A percentile compares a stretch with the other conserved stretches of the same genome.
These are phyloP conservation scores for Stentor coeruleus DNA, from an alignment of 73 alveolate genomes.

Conservation along the genomic window DNA sequence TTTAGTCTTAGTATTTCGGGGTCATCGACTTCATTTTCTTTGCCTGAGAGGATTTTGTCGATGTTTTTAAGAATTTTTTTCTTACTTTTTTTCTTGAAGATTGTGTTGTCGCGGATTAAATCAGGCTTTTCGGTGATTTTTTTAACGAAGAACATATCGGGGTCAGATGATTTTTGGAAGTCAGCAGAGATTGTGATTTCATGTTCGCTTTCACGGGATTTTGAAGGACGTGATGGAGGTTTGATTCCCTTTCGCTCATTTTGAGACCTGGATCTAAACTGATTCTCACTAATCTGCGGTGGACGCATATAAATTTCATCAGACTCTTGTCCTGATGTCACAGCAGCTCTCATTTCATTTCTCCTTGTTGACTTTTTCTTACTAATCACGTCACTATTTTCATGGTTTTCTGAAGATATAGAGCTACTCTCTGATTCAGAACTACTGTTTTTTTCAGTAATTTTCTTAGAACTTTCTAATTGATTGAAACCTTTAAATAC, in stretches of 20 bases:
- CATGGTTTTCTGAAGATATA: too few species aligned
- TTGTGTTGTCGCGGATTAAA: not conserved
- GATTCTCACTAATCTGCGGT: too few species aligned
- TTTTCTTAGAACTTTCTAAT: too few species aligned
- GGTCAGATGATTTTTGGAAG: not conserved
- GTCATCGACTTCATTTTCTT: not conserved
- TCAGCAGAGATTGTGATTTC: not conserved
- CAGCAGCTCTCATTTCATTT: too few species aligned
- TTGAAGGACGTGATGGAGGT: constrained; percentile 1
- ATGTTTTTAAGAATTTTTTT: too few species aligned
- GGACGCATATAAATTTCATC: too few species aligned
- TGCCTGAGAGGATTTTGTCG: not conserved
- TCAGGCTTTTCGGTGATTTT: not conserved
- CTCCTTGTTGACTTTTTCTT: too few species aligned
- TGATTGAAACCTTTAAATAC: too few species aligned
- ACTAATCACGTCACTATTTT: too few species aligned
- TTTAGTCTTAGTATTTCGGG: not conserved
- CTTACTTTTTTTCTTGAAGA: not conserved
- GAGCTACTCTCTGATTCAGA: too few species aligned
- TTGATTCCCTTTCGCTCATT: not conserved
- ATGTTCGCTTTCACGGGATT: not conserved
- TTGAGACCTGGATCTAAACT: not conserved
- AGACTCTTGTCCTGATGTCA: too few species aligned
- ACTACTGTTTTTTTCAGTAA: too few species aligned
- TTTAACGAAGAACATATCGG: not conserved